A percentile compares a stretch with the other conserved stretches of the same genome.
Evolutionary conservation across 306 rosid genomes (phyloP).

Genomic region (Sicyos baderoa): DNA sequence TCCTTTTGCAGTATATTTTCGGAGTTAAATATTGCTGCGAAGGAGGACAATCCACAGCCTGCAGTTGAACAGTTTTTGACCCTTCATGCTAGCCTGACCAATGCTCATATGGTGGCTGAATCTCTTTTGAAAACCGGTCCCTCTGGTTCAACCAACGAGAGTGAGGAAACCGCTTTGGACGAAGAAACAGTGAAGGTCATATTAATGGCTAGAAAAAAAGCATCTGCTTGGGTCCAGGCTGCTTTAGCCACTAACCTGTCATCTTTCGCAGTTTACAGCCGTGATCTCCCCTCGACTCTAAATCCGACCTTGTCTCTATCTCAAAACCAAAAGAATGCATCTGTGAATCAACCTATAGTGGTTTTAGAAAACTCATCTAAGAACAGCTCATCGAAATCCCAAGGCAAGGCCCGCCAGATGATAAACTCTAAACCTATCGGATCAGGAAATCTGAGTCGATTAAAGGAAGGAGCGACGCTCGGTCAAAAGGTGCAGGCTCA

Average conservation of each 20-base stretch:
- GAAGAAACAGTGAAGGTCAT: slow-evolving; percentile 63
- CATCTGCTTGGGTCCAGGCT: slow-evolving; percentile 84
- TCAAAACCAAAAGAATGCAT: slow-evolving; percentile 47
- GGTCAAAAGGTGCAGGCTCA: slow-evolving; percentile 51
- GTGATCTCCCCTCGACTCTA: slow-evolving; percentile 38
- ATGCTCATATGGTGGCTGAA: slow-evolving; percentile 43
- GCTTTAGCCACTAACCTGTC: slow-evolving; percentile 72
- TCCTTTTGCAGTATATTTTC: slow-evolving; percentile 54
- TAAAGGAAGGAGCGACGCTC: slow-evolving; percentile 33
- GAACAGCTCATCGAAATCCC: slow-evolving; percentile 43
- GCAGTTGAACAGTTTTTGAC: slow-evolving; percentile 71
- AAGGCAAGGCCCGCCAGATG: slow-evolving; percentile 38
- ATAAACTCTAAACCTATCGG: slow-evolving; percentile 35
- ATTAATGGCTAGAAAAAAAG: slow-evolving; percentile 48
- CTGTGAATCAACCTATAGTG: slow-evolving; percentile 44
- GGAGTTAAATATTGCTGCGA: slow-evolving; percentile 56
- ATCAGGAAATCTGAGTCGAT: slow-evolving; percentile 46
- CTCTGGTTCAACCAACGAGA: slow-evolving; percentile 43
- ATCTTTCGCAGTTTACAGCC: slow-evolving; percentile 51
- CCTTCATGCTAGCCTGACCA: slow-evolving; percentile 56
- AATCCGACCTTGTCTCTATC: slow-evolving; percentile 36
- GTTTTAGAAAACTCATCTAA: slow-evolving; percentile 58
- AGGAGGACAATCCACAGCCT: slow-evolving; percentile 72
- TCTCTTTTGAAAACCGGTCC: slow-evolving; percentile 48
- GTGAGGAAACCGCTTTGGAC: slow-evolving; percentile 31